These are phyloP conservation scores for Westerdykella ornata DNA, from an alignment of 2,329 filamentous ascomycete genomes.

Conservation along the genomic window DNA sequence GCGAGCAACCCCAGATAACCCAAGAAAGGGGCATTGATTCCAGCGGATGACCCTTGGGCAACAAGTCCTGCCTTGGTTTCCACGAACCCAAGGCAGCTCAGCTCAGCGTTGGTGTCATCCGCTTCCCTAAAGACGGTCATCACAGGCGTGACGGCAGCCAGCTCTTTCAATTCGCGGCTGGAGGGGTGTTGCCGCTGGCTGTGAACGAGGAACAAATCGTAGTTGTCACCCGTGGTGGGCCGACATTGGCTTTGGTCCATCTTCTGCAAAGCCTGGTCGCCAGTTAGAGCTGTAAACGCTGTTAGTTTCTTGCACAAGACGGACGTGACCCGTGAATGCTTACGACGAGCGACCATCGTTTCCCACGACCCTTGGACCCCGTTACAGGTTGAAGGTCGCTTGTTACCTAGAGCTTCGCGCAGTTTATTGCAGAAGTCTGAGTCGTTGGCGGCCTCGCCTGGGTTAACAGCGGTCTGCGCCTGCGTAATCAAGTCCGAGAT, in stretches of 20 bases:
- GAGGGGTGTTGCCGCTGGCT: background rate
- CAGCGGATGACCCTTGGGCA: no score
- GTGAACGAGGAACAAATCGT: background rate
- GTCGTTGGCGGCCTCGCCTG: background rate
- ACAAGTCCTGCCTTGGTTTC: background rate
- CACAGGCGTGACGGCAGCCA: slow-evolving; percentile 3
- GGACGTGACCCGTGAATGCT: background rate
- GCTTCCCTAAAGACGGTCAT: slow-evolving; percentile 3
- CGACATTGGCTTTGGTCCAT: background rate
- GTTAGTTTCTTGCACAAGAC: no score
- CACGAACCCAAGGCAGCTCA: slow-evolving; percentile 3
- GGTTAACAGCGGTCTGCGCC: background rate
- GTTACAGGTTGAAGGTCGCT: slow-evolving; percentile 2
- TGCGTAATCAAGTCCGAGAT: slow-evolving; percentile 3
- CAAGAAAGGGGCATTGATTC: no score
- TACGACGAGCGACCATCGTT: slow-evolving; percentile 1
- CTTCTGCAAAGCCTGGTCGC: background rate
- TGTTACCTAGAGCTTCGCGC: slow-evolving; percentile 1
- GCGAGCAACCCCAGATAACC: no score
- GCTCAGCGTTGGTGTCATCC: background rate
- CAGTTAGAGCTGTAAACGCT: background rate
- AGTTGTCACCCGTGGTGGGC: slow-evolving; percentile 4
- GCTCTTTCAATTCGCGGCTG: background rate
- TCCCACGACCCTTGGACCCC: slow-evolving; percentile 2
- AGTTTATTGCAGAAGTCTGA: slow-evolving; percentile 2